Conservation (phyloP, 768 basidiomycete genomes). For the Podaxis mareebaensis region DNA sequence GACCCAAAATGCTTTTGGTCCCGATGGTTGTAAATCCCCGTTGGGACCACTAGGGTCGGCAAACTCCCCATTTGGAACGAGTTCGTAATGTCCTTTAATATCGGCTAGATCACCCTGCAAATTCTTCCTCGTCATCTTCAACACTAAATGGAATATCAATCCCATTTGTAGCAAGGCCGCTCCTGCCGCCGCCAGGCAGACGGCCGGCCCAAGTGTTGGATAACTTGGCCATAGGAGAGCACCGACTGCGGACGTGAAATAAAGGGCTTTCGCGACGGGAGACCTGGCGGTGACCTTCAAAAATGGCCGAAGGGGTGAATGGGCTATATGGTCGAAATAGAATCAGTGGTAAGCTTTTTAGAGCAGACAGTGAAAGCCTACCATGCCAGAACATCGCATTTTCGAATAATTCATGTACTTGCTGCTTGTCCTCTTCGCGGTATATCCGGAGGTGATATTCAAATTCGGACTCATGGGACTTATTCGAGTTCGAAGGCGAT, state of each 20-base stretch:
- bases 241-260: not conserved
- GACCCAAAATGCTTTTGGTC: conserved; percentile 4
- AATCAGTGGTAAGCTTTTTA: not conserved
- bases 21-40: not conserved
- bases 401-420: conserved; percentile 1
- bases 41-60: not conserved
- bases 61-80: not conserved
- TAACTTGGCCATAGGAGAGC: not conserved
- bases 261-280: not conserved
- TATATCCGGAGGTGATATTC: conserved; percentile 8
- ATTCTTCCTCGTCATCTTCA: not conserved
- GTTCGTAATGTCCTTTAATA: not conserved
- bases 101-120: conserved; percentile 2
- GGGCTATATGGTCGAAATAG: not conserved
- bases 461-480: not conserved
- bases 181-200: not conserved
- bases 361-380: not conserved
- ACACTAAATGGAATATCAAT: not conserved
- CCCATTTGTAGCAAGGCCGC: not conserved
- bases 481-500: not conserved
- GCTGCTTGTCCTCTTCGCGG: not conserved
- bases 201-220: not conserved
- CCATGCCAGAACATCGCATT: conserved; percentile 5
- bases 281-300: not conserved
- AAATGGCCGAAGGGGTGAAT: not conserved